Evolutionary conservation across 441 rosid species (phyloP).

Genomic region (Brassica balearica): DNA sequence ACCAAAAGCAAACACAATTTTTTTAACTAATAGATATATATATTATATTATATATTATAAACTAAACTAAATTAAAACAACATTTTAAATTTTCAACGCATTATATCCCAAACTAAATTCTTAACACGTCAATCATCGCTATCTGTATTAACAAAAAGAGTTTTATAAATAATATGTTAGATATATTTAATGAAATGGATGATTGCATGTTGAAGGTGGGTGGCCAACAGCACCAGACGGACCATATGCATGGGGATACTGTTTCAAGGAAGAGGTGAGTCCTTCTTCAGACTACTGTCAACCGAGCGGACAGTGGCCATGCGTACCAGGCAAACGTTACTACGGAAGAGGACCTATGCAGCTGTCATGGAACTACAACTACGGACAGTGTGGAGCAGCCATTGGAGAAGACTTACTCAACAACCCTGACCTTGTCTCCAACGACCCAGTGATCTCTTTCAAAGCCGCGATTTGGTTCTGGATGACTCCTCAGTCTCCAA

Average conservation of each 20-base stretch:
- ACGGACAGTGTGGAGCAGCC: neutral
- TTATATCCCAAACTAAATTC: no score
- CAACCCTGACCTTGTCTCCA: constrained; percentile 3
- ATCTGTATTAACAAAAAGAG: no score
- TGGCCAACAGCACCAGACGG: neutral
- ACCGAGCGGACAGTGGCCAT: neutral
- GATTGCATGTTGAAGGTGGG: neutral
- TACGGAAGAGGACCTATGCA: constrained; percentile 7
- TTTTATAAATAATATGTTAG: neutral
- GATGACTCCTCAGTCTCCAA: neutral
- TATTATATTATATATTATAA: no score
- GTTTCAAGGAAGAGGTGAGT: neutral
- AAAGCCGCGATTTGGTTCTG: constrained; percentile 6
- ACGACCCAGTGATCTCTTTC: neutral
- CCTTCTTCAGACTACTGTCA: neutral
- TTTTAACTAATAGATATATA: no score
- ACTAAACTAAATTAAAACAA: no score
- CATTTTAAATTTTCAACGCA: no score
- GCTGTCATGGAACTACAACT: constrained; percentile 7
- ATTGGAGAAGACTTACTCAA: neutral
- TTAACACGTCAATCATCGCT: no score
- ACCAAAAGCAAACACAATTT: neutral
- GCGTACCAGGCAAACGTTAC: neutral
- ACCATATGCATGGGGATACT: constrained; percentile 5
- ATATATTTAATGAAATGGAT: neutral